Conservation (phyloP, 1,284 basidiomycete species). For the Coniferiporia weirii region DNA sequence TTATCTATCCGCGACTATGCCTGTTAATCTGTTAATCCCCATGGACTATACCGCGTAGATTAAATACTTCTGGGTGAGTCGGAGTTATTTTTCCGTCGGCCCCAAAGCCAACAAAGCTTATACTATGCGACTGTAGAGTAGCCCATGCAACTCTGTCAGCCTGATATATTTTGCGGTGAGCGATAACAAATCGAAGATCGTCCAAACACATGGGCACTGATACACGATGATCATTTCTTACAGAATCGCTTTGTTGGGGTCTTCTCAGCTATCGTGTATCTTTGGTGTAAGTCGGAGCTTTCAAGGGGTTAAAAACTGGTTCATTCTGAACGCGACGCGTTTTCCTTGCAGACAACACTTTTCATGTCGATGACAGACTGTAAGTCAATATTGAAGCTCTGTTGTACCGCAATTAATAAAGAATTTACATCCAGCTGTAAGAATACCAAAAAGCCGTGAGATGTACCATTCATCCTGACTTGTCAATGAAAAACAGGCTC, state of each 20-base stretch:
- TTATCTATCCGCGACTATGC: not conserved
- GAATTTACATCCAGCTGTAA: too few relatives aligned
- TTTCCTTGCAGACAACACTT: too few relatives aligned
- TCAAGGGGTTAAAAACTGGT: not conserved
- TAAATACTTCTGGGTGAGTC: slow-evolving; percentile 2
- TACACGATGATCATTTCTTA: not conserved
- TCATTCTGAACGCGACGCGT: not conserved
- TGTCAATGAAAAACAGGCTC: too few relatives aligned
- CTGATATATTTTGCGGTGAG: slow-evolving; percentile 1
- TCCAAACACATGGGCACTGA: not conserved
- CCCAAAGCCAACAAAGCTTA: not conserved
- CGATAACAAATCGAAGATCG: not conserved
- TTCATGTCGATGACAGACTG: too few relatives aligned
- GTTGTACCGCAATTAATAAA: too few relatives aligned
- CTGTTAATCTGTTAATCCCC: not conserved
- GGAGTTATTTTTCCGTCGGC: too few relatives aligned
- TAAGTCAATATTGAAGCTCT: too few relatives aligned
- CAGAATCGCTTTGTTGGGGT: slow-evolving; percentile 7
- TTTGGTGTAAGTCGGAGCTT: not conserved
- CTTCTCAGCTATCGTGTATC: not conserved
- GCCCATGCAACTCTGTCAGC: not conserved
- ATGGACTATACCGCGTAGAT: not conserved
- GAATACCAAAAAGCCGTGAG: too few relatives aligned
- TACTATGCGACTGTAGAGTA: not conserved
- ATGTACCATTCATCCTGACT: too few relatives aligned